A percentile compares a stretch with the other conserved stretches of the same genome.
Conservation (phyloP, 1,284 basidiomycete species). For the Ceratobasidium sp. region DNA sequence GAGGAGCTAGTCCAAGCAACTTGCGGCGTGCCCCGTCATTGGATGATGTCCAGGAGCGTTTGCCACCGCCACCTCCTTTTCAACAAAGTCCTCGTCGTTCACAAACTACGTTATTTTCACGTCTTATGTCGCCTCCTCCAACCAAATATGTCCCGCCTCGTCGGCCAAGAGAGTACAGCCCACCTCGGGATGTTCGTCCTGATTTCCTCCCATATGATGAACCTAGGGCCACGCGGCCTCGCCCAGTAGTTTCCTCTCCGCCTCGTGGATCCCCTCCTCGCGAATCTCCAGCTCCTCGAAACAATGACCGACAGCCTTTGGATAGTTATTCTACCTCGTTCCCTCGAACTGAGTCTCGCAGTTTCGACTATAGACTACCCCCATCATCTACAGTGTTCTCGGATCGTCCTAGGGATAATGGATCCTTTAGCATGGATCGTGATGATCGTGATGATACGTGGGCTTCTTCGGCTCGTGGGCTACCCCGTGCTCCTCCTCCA, state of each 20-base stretch:
- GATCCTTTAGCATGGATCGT: slow-evolving; percentile 12
- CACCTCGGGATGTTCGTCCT: slow-evolving; percentile 31
- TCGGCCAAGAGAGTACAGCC: slow-evolving; percentile 27
- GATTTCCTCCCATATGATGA: slow-evolving; percentile 41
- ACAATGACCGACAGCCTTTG: slow-evolving; percentile 8
- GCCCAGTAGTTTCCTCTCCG: slow-evolving; percentile 37
- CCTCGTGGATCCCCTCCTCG: slow-evolving; percentile 45
- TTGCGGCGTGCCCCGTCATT: slow-evolving; percentile 10
- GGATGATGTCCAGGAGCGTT: slow-evolving; percentile 1
- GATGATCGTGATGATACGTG: slow-evolving; percentile 22
- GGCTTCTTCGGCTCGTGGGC: slow-evolving; percentile 18
- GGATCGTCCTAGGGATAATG: slow-evolving; percentile 19
- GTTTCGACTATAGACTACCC: slow-evolving; percentile 31
- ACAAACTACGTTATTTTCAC: slow-evolving; percentile 17
- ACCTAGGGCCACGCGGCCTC: slow-evolving; percentile 24
- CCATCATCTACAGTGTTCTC: slow-evolving; percentile 26
- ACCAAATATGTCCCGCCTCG: slow-evolving; percentile 13
- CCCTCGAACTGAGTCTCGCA: slow-evolving; percentile 34
- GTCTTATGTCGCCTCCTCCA: slow-evolving; percentile 1
- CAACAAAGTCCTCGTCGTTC: slow-evolving; percentile 32
- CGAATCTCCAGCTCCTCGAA: slow-evolving; percentile 19
- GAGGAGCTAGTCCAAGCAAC: slow-evolving; percentile 1
- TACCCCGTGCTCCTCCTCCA: not conserved
- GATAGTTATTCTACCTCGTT: slow-evolving; percentile 21
- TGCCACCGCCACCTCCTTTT: slow-evolving; percentile 1